Evolutionary conservation across 208 protist species (phyloP), one percentile per base, ranked within the genome.

Genomic region (Herpetomonas tarakana): DNA sequence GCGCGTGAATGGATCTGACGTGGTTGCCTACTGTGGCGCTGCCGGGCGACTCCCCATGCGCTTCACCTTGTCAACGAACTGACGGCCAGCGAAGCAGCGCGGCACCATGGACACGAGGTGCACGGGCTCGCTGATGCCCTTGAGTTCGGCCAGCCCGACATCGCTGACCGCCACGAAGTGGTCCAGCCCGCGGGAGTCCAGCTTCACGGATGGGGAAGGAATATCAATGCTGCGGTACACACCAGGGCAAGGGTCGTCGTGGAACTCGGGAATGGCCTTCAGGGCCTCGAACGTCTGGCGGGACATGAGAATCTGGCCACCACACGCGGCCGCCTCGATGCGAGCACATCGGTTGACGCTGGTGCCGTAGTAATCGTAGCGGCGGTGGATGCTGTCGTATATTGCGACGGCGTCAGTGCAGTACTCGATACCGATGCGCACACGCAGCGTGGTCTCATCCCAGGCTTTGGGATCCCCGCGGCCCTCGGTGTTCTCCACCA

Each of bases 311-410:
- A 94, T 93, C 56, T 97, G 86, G 1, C 90, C 93, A 19, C 90
- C 92, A 30, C 86, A 82, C 4, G 81, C 82, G 0, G 64, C 67
- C 2, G 71, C 51, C 62, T 83, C 70, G 29, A 97, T 88, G 24
- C 90, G 79, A 2, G 90, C 81, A 46, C 85, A 82, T 19, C 82
- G 81, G 63, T 95, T 96, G 1, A 97, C 91, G 35, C 86, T 88
- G 0, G 76, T 78, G 19, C 91, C 90, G 62, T 92, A 94, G 77
- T 96, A 97, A 68, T 97, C 90, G 62, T 90, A 90, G 19, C 83
- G 68, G 7, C 78, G 62, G 39, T 84, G 71, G 21, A 88, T 75
- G 28, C 56, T 58, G 55, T 93, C 83, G 59, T 89, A 93, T 3
- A 66, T 77, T 21, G 75, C 74, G 31, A 58, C 72, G 26, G 81